phyloP scores from a whole-genome alignment of 129 eudicot genomes.

The Calendula officinalis region DNA sequence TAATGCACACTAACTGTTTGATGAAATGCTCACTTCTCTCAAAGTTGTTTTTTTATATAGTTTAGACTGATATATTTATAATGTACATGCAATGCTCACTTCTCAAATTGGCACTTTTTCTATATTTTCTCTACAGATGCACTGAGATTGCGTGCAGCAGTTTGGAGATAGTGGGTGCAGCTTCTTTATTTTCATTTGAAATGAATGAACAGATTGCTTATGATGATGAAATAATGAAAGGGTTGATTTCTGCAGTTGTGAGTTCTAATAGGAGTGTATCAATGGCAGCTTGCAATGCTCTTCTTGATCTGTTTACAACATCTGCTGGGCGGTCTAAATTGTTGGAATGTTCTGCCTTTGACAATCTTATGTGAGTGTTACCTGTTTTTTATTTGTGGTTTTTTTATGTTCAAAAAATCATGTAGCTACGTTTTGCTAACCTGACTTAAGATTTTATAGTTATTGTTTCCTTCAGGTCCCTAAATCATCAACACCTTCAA shows the following conservation, averaged over 20 bases:
- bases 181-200: conserved; percentile 59
- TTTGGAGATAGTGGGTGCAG: conserved; percentile 52
- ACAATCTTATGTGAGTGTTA: conserved; percentile 64
- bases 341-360: conserved; percentile 44
- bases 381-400: conserved; percentile 12
- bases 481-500: conserved; percentile 34
- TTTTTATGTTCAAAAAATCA: conserved; percentile 9
- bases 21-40: background rate
- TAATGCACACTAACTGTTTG: conserved; percentile 3
- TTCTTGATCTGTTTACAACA: conserved; percentile 68
- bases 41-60: background rate
- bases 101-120: background rate
- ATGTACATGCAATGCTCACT: background rate
- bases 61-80: background rate
- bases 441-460: conserved; percentile 52
- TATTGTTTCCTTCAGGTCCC: conserved; percentile 61
- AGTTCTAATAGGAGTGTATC: conserved; percentile 38
- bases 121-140: conserved; percentile 28
- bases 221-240: conserved; percentile 59
- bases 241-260: conserved; percentile 36
- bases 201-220: conserved; percentile 64
- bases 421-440: background rate
- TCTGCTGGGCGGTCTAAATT: conserved; percentile 45
- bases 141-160: conserved; percentile 42
- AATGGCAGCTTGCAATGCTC: conserved; percentile 58